A percentile compares a stretch with the other conserved stretches of the same genome.
Conservation (phyloP, 2,329 filamentous ascomycete species). For the Penicillium crustosum region DNA sequence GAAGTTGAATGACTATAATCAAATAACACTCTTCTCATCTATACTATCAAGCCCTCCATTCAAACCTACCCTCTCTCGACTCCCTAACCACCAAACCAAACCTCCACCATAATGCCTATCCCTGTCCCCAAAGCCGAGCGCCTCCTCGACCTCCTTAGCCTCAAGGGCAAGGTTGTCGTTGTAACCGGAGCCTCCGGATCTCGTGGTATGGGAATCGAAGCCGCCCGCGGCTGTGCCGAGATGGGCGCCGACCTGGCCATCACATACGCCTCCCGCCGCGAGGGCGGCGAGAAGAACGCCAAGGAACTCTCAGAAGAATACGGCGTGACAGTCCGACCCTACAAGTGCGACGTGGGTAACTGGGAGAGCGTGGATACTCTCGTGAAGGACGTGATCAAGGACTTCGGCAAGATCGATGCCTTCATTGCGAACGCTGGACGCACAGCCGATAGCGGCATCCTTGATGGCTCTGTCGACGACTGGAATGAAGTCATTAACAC, state of each 20-base stretch:
- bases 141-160: slow-evolving; percentile 47
- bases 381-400: slow-evolving; percentile 60
- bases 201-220: slow-evolving; percentile 67
- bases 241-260: slow-evolving; percentile 64
- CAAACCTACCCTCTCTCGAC: background rate
- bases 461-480: slow-evolving; percentile 69
- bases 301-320: slow-evolving; percentile 60
- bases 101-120: slow-evolving; percentile 39
- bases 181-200: slow-evolving; percentile 57
- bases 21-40: background rate
- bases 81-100: background rate
- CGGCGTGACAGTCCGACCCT: slow-evolving; percentile 66
- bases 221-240: slow-evolving; percentile 64
- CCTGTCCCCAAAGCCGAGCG: slow-evolving; percentile 35
- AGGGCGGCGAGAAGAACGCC: slow-evolving; percentile 66
- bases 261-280: slow-evolving; percentile 64
- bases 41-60: background rate
- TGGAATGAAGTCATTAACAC: slow-evolving; percentile 77
- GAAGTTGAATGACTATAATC: background rate
- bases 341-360: slow-evolving; percentile 63
- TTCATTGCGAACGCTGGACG: slow-evolving; percentile 71
- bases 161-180: slow-evolving; percentile 50
- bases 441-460: slow-evolving; percentile 66
- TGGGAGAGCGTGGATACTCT: slow-evolving; percentile 58
- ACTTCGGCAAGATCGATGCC: slow-evolving; percentile 69